Evolutionary conservation across 805 yeast genomes (phyloP).

Genomic region (Candida tammaniensis): DNA sequence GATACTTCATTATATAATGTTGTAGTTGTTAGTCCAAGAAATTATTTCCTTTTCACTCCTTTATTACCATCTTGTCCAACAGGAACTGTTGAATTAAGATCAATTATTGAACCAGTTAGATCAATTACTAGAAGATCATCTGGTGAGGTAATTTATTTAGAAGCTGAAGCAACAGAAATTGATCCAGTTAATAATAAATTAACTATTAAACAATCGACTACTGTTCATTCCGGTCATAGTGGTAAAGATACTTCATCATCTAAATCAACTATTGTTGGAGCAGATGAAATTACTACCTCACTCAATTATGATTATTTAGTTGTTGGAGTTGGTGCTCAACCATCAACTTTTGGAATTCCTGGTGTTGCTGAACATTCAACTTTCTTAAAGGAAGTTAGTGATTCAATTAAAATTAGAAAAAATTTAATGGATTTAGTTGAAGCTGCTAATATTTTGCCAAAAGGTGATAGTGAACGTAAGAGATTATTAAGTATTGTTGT

Average conservation of each 20-base stretch:
- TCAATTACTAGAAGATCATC: slow-evolving; percentile 75
- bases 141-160: slow-evolving; percentile 78
- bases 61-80: slow-evolving; percentile 92
- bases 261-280: slow-evolving; percentile 35
- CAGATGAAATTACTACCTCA: slow-evolving; percentile 45
- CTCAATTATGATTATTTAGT: slow-evolving; percentile 78
- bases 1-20: slow-evolving; percentile 89
- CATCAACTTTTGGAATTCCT: slow-evolving; percentile 91
- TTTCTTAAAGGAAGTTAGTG: slow-evolving; percentile 86
- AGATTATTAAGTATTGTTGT: slow-evolving; percentile 85
- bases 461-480: slow-evolving; percentile 73
- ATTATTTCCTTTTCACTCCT: slow-evolving; percentile 95
- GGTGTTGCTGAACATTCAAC: slow-evolving; percentile 89
- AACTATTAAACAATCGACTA: slow-evolving; percentile 58
- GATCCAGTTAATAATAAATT: slow-evolving; percentile 70
- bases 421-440: slow-evolving; percentile 85
- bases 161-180: slow-evolving; percentile 85
- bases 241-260: slow-evolving; percentile 47
- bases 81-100: slow-evolving; percentile 85
- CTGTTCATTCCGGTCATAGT: slow-evolving; percentile 54
- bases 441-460: slow-evolving; percentile 78
- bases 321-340: slow-evolving; percentile 92
- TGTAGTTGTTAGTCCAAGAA: slow-evolving; percentile 87
- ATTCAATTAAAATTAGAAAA: slow-evolving; percentile 79
- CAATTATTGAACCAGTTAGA: slow-evolving; percentile 92